These are phyloP conservation scores for Lipomyces kockii DNA, from an alignment of 805 yeast species.

Conservation along the genomic window DNA sequence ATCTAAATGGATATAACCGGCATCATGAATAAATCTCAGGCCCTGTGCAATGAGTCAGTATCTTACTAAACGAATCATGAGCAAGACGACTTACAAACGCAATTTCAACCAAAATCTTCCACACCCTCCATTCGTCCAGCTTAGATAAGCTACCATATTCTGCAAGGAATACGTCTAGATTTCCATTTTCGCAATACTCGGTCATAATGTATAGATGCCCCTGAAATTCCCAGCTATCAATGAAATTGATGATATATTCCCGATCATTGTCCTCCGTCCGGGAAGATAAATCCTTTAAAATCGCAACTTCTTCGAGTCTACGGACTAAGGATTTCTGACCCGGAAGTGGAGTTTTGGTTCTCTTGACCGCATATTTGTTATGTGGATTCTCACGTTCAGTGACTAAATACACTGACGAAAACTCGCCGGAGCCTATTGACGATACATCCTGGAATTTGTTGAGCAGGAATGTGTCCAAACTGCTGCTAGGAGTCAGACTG, in stretches of 20 bases:
- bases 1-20: constrained; percentile 82
- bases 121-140: constrained; percentile 94
- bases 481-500: constrained; percentile 16
- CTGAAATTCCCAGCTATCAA: constrained; percentile 81
- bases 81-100: constrained; percentile 47
- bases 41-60: constrained; percentile 50
- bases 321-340: constrained; percentile 65
- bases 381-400: constrained; percentile 57
- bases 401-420: constrained; percentile 85
- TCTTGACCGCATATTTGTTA: constrained; percentile 76
- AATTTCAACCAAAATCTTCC: constrained; percentile 92
- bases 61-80: background rate
- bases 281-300: constrained; percentile 47
- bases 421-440: constrained; percentile 82
- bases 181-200: constrained; percentile 93
- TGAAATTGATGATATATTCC: constrained; percentile 75
- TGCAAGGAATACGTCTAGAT: constrained; percentile 75
- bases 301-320: constrained; percentile 75
- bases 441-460: constrained; percentile 65
- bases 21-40: constrained; percentile 74
- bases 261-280: constrained; percentile 60
- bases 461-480: constrained; percentile 52
- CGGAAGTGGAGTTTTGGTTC: constrained; percentile 70
- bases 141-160: constrained; percentile 76
- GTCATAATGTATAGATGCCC: constrained; percentile 87